phyloP scores from a whole-genome alignment of 2,329 filamentous ascomycete species.

The Aschersonia sp. region DNA sequence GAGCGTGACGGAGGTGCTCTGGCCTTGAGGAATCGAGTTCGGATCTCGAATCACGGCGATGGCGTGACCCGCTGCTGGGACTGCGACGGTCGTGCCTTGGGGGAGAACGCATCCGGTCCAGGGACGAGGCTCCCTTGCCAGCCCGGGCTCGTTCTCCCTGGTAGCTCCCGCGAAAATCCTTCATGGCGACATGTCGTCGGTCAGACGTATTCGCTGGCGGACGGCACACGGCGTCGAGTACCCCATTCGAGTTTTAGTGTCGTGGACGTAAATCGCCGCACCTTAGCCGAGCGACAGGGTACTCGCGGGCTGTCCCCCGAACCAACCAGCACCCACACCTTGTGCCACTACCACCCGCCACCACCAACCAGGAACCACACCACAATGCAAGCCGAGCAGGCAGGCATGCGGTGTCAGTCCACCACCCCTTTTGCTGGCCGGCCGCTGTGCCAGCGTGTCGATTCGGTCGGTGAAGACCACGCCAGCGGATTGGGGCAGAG shows the following conservation, averaged over 20 bases:
- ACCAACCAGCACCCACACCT: too few species aligned
- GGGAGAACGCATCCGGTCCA: constrained; percentile 17
- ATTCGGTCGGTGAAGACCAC: too few species aligned
- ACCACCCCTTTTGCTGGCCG: too few species aligned
- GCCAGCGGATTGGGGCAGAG: too few species aligned
- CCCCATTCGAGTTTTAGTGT: constrained; percentile 24
- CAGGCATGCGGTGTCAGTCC: too few species aligned
- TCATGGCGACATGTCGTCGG: constrained; percentile 26
- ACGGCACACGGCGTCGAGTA: constrained; percentile 14
- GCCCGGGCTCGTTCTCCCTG: constrained; percentile 20
- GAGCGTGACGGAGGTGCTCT: constrained; percentile 22
- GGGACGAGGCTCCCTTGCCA: constrained; percentile 18
- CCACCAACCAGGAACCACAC: too few species aligned
- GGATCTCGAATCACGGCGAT: constrained; percentile 16
- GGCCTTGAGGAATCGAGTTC: constrained; percentile 13
- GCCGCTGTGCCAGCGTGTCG: too few species aligned
- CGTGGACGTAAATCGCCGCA: constrained; percentile 21
- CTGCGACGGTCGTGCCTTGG: constrained; percentile 16
- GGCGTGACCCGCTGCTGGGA: constrained; percentile 14
- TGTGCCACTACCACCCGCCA: too few species aligned
- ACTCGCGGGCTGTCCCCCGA: not conserved
- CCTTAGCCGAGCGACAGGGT: constrained; percentile 18
- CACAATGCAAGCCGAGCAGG: too few species aligned
- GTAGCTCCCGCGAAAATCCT: constrained; percentile 20
- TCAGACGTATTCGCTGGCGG: constrained; percentile 18